phyloP scores from a whole-genome alignment of 306 rosid genomes.

The Ammopiptanthus mongolicus region DNA sequence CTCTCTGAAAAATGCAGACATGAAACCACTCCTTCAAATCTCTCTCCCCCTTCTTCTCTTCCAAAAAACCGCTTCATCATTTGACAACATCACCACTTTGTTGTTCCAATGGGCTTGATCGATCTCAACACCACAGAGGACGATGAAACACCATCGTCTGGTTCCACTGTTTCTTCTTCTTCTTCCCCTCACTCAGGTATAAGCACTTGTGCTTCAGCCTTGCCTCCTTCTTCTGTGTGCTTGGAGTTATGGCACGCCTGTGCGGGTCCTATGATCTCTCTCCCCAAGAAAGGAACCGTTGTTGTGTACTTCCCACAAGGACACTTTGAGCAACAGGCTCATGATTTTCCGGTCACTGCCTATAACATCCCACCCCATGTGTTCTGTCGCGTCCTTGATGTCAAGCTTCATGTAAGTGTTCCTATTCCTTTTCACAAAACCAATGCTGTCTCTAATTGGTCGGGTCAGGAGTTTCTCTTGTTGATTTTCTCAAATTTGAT shows the following conservation, averaged over 20 bases:
- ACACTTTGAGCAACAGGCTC: constrained; percentile 68
- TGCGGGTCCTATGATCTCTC: constrained; percentile 89
- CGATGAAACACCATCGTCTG: constrained; percentile 65
- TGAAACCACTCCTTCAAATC: constrained; percentile 39
- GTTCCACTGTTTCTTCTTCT: constrained; percentile 41
- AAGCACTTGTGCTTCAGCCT: constrained; percentile 29
- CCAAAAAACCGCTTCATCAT: background rate
- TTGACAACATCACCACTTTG: background rate
- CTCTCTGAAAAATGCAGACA: constrained; percentile 61
- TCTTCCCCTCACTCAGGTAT: constrained; percentile 48
- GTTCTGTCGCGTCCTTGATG: constrained; percentile 89
- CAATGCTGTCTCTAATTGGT: constrained; percentile 5
- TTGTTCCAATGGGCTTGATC: constrained; percentile 56
- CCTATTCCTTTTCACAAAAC: background rate
- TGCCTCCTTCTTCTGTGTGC: constrained; percentile 56
- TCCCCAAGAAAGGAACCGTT: constrained; percentile 80
- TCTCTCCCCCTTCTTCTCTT: background rate
- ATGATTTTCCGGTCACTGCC: constrained; percentile 59
- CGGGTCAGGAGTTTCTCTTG: background rate
- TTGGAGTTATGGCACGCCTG: constrained; percentile 99
- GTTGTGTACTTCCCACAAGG: constrained; percentile 94
- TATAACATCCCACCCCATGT: constrained; percentile 79
- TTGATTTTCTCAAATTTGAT: constrained; percentile 7
- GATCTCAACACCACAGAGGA: constrained; percentile 98
- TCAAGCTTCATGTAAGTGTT: constrained; percentile 77